Percentiles rank a stretch among this genome's conserved stretches.
These are phyloP conservation scores for Suillus lakei DNA, from an alignment of 768 basidiomycete species.

Conservation along the genomic window DNA sequence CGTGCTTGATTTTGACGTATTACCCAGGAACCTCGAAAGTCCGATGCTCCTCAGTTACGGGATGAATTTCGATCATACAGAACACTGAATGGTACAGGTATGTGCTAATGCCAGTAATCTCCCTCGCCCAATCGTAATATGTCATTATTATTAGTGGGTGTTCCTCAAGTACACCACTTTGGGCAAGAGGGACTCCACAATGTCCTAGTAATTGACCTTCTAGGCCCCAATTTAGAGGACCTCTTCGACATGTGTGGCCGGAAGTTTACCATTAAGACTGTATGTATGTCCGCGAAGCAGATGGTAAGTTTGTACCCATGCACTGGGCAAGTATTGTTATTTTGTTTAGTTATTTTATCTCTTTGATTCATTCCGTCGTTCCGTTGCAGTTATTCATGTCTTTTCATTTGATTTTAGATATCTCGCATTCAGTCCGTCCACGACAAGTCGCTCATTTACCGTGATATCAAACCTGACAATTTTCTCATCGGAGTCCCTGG, in stretches of 20 bases:
- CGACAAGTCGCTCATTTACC: constrained; percentile 97
- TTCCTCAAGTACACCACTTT: constrained; percentile 98
- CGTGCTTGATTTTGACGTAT: constrained; percentile 14
- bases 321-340: neutral
- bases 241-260: constrained; percentile 99
- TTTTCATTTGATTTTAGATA: constrained; percentile 60
- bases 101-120: constrained; percentile 37
- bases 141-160: constrained; percentile 67
- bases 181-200: constrained; percentile 99
- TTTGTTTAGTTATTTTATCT: neutral
- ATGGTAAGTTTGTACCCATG: constrained; percentile 67
- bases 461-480: constrained; percentile 99
- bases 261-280: constrained; percentile 97
- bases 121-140: constrained; percentile 18
- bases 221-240: constrained; percentile 98
- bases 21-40: constrained; percentile 90
- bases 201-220: constrained; percentile 89
- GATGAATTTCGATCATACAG: constrained; percentile 98
- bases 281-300: constrained; percentile 98
- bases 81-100: constrained; percentile 89
- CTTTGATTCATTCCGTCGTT: constrained; percentile 13
- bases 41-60: constrained; percentile 95
- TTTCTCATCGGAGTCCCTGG: constrained; percentile 95
- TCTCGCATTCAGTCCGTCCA: constrained; percentile 97
- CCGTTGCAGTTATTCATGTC: constrained; percentile 8